phyloP scores from a whole-genome alignment of 208 protist species.

The Trypanosoma mega region DNA sequence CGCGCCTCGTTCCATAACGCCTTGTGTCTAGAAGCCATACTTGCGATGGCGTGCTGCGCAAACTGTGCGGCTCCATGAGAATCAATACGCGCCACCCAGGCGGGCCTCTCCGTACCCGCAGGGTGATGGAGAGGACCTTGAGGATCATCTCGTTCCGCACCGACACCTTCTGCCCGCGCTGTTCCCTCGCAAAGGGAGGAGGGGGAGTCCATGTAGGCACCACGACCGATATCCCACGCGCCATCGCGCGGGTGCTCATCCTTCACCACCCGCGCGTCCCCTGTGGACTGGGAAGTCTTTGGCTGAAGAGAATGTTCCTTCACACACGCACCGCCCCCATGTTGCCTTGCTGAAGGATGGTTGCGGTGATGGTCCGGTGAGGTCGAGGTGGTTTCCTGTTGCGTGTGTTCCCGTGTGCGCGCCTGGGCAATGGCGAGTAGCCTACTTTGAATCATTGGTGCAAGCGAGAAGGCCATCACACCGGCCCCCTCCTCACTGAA shows the following conservation, averaged over 20 bases:
- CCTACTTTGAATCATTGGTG: conserved; percentile 24
- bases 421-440: conserved; percentile 10
- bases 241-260: too few relatives aligned
- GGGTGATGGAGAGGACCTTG: background rate
- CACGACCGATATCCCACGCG: too few relatives aligned
- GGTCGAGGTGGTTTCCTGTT: background rate
- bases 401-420: conserved; percentile 5
- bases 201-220: too few relatives aligned
- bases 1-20: background rate
- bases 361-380: too few relatives aligned
- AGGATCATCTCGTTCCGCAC: too few relatives aligned
- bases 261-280: too few relatives aligned
- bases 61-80: background rate
- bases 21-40: background rate
- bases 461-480: conserved; percentile 25
- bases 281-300: too few relatives aligned
- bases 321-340: too few relatives aligned
- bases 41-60: background rate
- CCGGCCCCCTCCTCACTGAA: conserved; percentile 30
- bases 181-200: too few relatives aligned
- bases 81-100: background rate
- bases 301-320: too few relatives aligned
- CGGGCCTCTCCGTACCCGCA: background rate
- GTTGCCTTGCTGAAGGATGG: too few relatives aligned
- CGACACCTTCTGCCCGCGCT: too few relatives aligned